phyloP scores from a whole-genome alignment of 2,329 filamentous ascomycete species.

The Daldinia eschscholtzii region DNA sequence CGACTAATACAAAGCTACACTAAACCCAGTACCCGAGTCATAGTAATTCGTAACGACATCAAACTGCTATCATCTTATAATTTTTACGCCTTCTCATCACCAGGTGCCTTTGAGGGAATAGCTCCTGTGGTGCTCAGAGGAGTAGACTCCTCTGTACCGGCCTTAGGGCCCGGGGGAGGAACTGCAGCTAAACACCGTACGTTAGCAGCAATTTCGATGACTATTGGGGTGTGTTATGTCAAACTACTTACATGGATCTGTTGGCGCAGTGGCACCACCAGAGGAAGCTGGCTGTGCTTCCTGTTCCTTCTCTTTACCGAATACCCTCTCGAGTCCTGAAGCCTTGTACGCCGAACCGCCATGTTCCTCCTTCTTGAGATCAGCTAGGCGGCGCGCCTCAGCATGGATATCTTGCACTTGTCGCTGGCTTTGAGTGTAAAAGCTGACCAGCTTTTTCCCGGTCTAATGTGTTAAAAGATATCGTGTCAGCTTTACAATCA shows the following conservation, averaged over 20 bases:
- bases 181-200: conserved; percentile 32
- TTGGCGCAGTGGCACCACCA: conserved; percentile 40
- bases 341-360: conserved; percentile 72
- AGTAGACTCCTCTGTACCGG: conserved; percentile 47
- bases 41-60: conserved; percentile 37
- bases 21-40: conserved; percentile 28
- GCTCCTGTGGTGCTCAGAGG: conserved; percentile 45
- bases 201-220: conserved; percentile 21
- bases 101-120: conserved; percentile 47
- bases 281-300: conserved; percentile 48
- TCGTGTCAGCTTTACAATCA: no score
- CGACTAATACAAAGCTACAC: conserved; percentile 29
- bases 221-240: background rate
- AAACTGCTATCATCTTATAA: conserved; percentile 6
- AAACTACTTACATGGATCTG: conserved; percentile 41
- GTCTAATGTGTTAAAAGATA: conserved; percentile 58
- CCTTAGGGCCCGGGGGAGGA: conserved; percentile 46
- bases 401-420: conserved; percentile 94
- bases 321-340: conserved; percentile 68
- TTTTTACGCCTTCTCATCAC: conserved; percentile 46
- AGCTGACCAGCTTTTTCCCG: conserved; percentile 86
- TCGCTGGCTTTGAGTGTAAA: conserved; percentile 87
- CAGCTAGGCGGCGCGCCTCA: conserved; percentile 88
- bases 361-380: conserved; percentile 80
- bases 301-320: conserved; percentile 65